A percentile compares a stretch with the other conserved stretches of the same genome.
These are phyloP conservation scores for Allantophomopsis lycopodina DNA, from an alignment of 2,329 filamentous ascomycete genomes.

Conservation along the genomic window DNA sequence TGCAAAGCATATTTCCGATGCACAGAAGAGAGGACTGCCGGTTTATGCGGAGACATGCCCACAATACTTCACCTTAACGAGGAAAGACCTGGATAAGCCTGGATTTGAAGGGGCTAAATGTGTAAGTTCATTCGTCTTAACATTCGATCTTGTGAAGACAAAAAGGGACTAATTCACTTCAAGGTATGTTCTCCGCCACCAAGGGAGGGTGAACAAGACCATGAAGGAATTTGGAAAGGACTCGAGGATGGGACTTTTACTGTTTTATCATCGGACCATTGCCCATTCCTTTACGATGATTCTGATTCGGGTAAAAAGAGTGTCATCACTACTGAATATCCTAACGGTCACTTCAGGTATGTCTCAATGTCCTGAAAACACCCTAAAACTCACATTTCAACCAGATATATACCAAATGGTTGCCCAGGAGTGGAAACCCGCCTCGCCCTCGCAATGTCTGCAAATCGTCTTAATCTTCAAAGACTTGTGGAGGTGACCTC, in stretches of 20 bases:
- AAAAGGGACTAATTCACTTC: too few relatives aligned
- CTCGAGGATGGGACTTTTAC: slow-evolving; percentile 37
- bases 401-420: slow-evolving; percentile 35
- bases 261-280: slow-evolving; percentile 28
- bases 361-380: too few relatives aligned
- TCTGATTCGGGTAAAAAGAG: slow-evolving; percentile 31
- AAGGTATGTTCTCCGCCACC: slow-evolving; percentile 33
- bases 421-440: slow-evolving; percentile 43
- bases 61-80: slow-evolving; percentile 39
- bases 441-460: slow-evolving; percentile 28
- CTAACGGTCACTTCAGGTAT: slow-evolving; percentile 32
- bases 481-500: slow-evolving; percentile 40
- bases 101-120: slow-evolving; percentile 41
- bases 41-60: slow-evolving; percentile 41
- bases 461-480: slow-evolving; percentile 24
- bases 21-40: slow-evolving; percentile 31
- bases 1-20: slow-evolving; percentile 28
- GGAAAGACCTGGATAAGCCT: slow-evolving; percentile 31
- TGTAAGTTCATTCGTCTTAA: slow-evolving; percentile 13
- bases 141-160: too few relatives aligned
- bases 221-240: slow-evolving; percentile 34
- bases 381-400: too few relatives aligned
- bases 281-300: slow-evolving; percentile 28
- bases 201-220: slow-evolving; percentile 27
- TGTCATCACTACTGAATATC: slow-evolving; percentile 27